Base-by-base conservation (phyloP, 169 alveolate species). In the Plasmodium cynomolgi region DNA sequence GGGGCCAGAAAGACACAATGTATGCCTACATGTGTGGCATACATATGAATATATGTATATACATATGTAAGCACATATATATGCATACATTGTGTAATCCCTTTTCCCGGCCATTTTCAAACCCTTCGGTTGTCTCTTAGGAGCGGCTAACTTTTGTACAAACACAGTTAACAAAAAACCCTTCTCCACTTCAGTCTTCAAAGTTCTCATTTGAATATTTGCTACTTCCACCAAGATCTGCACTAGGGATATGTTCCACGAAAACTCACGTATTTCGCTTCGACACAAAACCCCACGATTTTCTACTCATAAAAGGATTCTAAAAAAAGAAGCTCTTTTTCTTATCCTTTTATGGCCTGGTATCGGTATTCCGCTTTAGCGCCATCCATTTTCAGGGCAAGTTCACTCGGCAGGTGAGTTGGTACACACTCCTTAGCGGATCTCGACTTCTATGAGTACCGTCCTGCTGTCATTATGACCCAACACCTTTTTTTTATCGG, bases 141-240 rank as follows among this genome's bases (percentile, higher is more conserved):
- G 98, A 96, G 95, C 98, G 99, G 96, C 98, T 97, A 96, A 97
- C 98, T 98, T 98, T 95, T 96, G 98, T 95, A 97, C 99, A 97
- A 97, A 79, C 96, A 97, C 98, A 96, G 98, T 97, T 96, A 97
- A 86, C 98, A 94, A 96, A 98, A 98, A 97, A 97, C 97, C 99
- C 98, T 98, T 97, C 98, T 97, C 98, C 98, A 97, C 98, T 96
- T 97, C 98, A 97, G 98, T 96, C 99, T 97, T 97, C 98, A 97
- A 97, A 96, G 98, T 96, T 97, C 97, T 97, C 98, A 96, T 95
- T 96, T 96, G 98, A 97, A 97, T 97, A 97, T 81, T 97, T 97
- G 98, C 98, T 98, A 98, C 98, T 96, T 96, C 98, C 98, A 97
- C 98, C 99, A 98, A 97, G 98, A 97, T 97, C 99, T 97, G 99